Evolutionary conservation across 495 filamentous ascomycete species (phyloP).

Genomic region (Hypomontagnella monticulosa): DNA sequence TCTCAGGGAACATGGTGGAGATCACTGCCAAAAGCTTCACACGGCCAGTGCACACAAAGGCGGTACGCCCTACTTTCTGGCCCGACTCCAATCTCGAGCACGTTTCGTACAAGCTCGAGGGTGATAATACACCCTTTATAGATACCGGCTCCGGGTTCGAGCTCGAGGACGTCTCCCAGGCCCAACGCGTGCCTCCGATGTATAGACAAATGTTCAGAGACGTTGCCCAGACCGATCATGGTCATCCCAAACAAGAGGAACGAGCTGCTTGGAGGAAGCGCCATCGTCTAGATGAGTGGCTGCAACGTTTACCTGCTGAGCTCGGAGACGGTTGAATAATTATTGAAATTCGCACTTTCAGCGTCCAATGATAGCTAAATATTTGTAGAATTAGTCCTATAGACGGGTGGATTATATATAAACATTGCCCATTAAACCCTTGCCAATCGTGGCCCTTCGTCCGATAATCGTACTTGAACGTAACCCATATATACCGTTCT

Average conservation of each 20-base stretch:
- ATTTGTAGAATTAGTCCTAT: background rate
- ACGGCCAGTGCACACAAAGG: background rate
- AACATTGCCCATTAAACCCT: constrained; percentile 16
- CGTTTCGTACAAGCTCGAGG: background rate
- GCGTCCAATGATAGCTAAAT: background rate
- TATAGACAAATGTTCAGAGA: constrained; percentile 4
- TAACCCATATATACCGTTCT: constrained; percentile 19
- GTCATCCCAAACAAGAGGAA: background rate
- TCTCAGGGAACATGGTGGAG: constrained; percentile 53
- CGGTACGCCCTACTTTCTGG: background rate
- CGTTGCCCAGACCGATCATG: background rate
- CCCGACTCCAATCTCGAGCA: background rate
- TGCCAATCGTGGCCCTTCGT: background rate
- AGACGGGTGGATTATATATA: constrained; percentile 1
- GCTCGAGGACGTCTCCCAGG: constrained; percentile 7
- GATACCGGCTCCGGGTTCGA: constrained; percentile 25
- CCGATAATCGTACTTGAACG: background rate
- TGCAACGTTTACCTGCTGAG: background rate
- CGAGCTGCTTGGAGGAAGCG: constrained; percentile 2
- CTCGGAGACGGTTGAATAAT: too few relatives aligned
- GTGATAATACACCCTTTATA: constrained; percentile 5
- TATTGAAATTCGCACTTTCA: background rate
- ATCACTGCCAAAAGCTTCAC: constrained; percentile 36
- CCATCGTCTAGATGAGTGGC: constrained; percentile 30
- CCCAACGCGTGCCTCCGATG: constrained; percentile 24